Base-by-base conservation (phyloP, 2,329 filamentous ascomycete genomes). In the Neonectria hederae region DNA sequence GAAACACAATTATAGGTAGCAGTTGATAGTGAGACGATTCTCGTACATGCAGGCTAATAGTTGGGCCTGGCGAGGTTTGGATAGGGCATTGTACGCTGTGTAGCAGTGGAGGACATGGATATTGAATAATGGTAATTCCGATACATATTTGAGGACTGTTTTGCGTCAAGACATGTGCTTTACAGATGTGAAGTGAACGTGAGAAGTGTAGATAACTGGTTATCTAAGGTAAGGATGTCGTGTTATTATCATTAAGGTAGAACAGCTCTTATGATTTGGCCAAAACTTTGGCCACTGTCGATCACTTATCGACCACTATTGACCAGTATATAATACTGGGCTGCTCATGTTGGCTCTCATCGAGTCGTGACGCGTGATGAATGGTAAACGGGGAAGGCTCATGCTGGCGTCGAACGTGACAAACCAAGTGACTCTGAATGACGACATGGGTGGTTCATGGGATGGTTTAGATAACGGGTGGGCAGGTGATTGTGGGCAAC, bases 41-140 rank as follows among this genome's bases (percentile, higher is more conserved):
- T 54, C 35, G n/a, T 19, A 22, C 22, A 38, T 40, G 42, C 51
- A 35, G 55, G 51, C 51, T 11, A 54, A 59, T 52, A 54, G 54
- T 54, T 51, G 55, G 65, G 53, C 24, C 54, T 62, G 59, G 57
- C 51, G 52, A 60, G 54, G 54, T 57, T 71, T 72, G 72, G 72
- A 64, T 71, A 72, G 54, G 68, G 43, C 55, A 62, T 57, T 67
- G 63, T 54, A 62, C 48, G 43, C 52, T 59, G 62, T 60, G 61
- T 55, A 59, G 55, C 62, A 65, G 49, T 57, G 45, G 58, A 54
- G 42, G 63, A 32, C 55, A 71, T 67, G 68, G 69, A 66, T 75
- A 75, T 70, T 74, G 63, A 74, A 64, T 75, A 75, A 75, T 75
- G 67, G 68, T 75, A 75, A 75, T 75, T 65, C 68, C 65, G 54